Base-by-base conservation (phyloP, 495 filamentous ascomycete genomes). In the Aspergillus mulundensis region DNA sequence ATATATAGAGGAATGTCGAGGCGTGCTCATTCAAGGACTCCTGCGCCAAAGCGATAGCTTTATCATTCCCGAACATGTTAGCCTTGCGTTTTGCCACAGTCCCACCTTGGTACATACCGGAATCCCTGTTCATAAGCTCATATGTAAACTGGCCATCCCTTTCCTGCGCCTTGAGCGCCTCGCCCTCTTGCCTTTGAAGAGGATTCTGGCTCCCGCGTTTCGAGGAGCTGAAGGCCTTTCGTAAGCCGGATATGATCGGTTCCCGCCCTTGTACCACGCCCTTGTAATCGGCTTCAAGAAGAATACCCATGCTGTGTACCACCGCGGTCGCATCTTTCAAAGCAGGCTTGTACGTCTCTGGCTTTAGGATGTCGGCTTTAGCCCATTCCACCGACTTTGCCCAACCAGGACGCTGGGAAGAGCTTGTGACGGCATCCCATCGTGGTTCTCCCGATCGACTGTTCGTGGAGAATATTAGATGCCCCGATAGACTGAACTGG, bases 251-350 rank as follows among this genome's bases (percentile, higher is more conserved):
- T 50, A 93, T 66, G 5, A 89, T 82, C 0, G 87, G 88, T 62
- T 94, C 91, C 45, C 80, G 81, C 16, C 94, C 95, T 50, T 81
- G 83, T 38, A 98, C 67, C 4, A 96, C 90, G 56, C 87, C 88
- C 73, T 98, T 97, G 79, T 98, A 98, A 71, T 98, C 94, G 7
- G 93, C 92, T 73, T 98, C 94, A 12, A 98, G 80, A n/a, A 98
- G 78, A 50, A 98, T 97, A 7, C 94, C 94, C 85, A 96, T 89
- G 58, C 77, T 87, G 73, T 98, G 94, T 19, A 98, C 87, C 14
- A 97, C 91, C 28, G 84, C 90, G 65, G 88, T 84, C 42, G 92
- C 89, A 30, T 77, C 82, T 46, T 79, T 76, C 51, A 98, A 79
- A 25, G 88, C 79, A 1, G 84, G 69, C 20, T 81, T 81, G 73